phyloP scores from a whole-genome alignment of 164 flowering plant species.

The Berberis thunbergii region DNA sequence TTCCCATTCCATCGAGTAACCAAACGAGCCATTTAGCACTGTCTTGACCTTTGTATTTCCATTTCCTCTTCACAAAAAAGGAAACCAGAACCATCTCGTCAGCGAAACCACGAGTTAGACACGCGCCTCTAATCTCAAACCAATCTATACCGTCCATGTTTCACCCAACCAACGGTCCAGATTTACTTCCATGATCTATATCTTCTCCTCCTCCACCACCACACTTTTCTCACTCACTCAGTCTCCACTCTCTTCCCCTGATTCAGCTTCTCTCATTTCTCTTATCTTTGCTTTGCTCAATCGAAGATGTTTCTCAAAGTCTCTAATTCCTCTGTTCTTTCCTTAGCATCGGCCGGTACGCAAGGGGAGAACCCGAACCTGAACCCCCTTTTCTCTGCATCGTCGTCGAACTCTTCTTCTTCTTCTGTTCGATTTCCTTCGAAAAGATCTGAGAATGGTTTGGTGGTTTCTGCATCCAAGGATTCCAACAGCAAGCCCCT shows the following conservation, averaged over 20 bases:
- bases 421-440: not conserved
- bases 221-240: slow-evolving; percentile 3
- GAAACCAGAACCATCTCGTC: slow-evolving; percentile 3
- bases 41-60: no score
- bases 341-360: slow-evolving; percentile 10
- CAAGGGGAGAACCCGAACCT: slow-evolving; percentile 11
- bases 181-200: slow-evolving; percentile 7
- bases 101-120: slow-evolving; percentile 43
- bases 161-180: slow-evolving; percentile 23
- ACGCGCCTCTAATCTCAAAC: slow-evolving; percentile 41
- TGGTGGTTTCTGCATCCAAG: not conserved
- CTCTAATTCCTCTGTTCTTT: slow-evolving; percentile 21
- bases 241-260: not conserved
- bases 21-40: no score
- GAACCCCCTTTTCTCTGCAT: slow-evolving; percentile 13
- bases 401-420: slow-evolving; percentile 7
- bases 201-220: not conserved
- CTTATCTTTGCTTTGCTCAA: not conserved
- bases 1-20: no score
- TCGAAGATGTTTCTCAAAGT: slow-evolving; percentile 41
- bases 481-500: slow-evolving; percentile 4
- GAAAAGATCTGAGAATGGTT: not conserved
- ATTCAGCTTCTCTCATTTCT: not conserved
- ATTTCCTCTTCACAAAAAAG: not conserved
- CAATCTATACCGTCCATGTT: slow-evolving; percentile 48